Base-by-base conservation (phyloP, 306 rosid genomes). In the Dryas alaskensis region DNA sequence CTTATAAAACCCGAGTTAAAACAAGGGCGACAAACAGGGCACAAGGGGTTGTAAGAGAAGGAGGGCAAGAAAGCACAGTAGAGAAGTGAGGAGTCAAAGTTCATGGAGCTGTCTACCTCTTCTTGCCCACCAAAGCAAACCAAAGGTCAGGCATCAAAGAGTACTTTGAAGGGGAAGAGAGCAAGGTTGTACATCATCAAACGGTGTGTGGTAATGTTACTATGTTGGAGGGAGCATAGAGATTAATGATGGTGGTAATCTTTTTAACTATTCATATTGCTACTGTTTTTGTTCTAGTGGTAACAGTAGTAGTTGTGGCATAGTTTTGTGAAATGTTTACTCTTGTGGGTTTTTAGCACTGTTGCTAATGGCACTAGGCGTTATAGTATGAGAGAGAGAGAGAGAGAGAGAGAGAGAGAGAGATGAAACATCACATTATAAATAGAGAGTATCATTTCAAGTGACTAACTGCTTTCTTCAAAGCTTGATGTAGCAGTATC, bases 161-260 rank as follows among this genome's bases (percentile, higher is more conserved):
- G 42, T 60, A 52, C 5, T n/a, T 42, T 76, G 65, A 83, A 79
- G 84, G 86, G 72, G 79, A 83, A 76, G 81, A 79, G 60, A 61
- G 78, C 83, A 19, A 61, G 78, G 79, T 16, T 83, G 70, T 79
- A 83, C 76, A 83, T 83, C 16, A 83, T 83, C 69, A 55, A 69
- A 43, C 78, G 86, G 3, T 83, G 84, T 70, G 74, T 83, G 17
- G 51, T 72, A 50, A 79, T 83, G 86, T 81, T 83, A 49, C 65
- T 83, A 47, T 83, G 86, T 75, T 83, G 84, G 86, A 79, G 37
- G 76, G 81, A 82, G 3, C 66, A 43, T 7, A 73, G 69, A 71
- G 83, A 82, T 54, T 82, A 37, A 39, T 10, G 69, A 25, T 10
- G 50, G 74, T 10, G 82, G 82, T 74, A 75, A 82, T 31, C 53